Percentiles rank a stretch among this genome's conserved stretches.
Conservation (phyloP, 2,329 filamentous ascomycete genomes). For the Fusarium sp. region DNA sequence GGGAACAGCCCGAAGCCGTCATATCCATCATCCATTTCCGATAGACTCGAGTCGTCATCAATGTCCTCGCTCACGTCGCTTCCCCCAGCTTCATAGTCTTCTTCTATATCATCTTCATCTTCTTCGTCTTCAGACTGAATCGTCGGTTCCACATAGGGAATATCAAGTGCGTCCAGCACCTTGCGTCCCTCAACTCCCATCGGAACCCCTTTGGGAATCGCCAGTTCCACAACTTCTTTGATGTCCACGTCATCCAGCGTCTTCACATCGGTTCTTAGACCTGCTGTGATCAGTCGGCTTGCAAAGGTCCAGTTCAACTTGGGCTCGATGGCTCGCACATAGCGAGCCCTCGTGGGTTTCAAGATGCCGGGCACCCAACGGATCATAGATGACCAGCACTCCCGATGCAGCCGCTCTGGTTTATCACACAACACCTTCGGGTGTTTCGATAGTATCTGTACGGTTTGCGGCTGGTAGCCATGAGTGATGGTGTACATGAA, state of each 20-base stretch:
- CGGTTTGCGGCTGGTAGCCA: constrained; percentile 41
- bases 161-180: constrained; percentile 41
- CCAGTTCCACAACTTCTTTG: constrained; percentile 37
- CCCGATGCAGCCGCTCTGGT: constrained; percentile 34
- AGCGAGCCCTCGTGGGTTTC: neutral
- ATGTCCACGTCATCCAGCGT: constrained; percentile 33
- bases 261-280: constrained; percentile 41
- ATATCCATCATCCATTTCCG: constrained; percentile 23
- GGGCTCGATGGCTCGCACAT: constrained; percentile 18
- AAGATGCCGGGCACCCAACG: constrained; percentile 21
- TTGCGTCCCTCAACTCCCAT: constrained; percentile 37
- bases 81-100: constrained; percentile 3
- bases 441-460: constrained; percentile 43
- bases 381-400: constrained; percentile 42
- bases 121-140: neutral
- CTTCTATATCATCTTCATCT: constrained; percentile 12
- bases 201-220: constrained; percentile 34
- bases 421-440: constrained; percentile 34
- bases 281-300: constrained; percentile 37
- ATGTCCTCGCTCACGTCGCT: constrained; percentile 33
- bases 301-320: constrained; percentile 44
- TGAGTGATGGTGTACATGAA: constrained; percentile 45
- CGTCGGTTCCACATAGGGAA: constrained; percentile 39
- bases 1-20: constrained; percentile 14
- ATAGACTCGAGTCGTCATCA: constrained; percentile 28